Evolutionary conservation across 202 grass and related monocot genomes (phyloP), one percentile per base, ranked within the genome.

Genomic region (Carex arenaria): DNA sequence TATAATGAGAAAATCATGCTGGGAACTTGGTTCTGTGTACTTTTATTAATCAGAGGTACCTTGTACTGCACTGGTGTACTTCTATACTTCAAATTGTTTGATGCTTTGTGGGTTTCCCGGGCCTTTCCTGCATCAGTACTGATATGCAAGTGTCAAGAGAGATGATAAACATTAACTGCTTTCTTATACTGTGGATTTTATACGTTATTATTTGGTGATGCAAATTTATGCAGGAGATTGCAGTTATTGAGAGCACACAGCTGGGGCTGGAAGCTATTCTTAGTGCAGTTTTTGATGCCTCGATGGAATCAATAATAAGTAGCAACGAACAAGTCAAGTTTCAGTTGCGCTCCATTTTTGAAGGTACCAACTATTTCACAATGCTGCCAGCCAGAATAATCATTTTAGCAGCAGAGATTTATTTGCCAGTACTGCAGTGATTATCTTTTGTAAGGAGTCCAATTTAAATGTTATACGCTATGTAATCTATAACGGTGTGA

Each of bases 191-290:
- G 14, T 45, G 59, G 18, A 47, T 64, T 65, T 14, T 9, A 56
- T 18, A 54, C n/a, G 14, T 22, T 13, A 30, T 75, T 54, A 57
- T 32, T 49, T 84, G 64, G 81, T 78, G 86, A 19, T 60, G 45
- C 51, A 85, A 85, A 85, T 18, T 11, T 56, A 71, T 74, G 30
- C 70, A 98, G 95, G 91, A 92, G 85, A 83, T 95, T 61, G 95
- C 89, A 42, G 85, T 94, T 80, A 84, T 95, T 83, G 95, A 89
- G 90, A 92, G 92, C 80, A 87, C 84, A 14, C 91, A 98, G 34
- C 56, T 95, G 69, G 95, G 93, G 31, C 89, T 95, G 71, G 95
- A 98, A 87, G 85, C 89, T 69, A 89, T 95, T 85, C 67, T 94
- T 20, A 78, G 72, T 93, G 80, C 90, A 61, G 87, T 95, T 87